Base-by-base conservation (phyloP, 495 filamentous ascomycete genomes). In the Corynascus novoguineensis region DNA sequence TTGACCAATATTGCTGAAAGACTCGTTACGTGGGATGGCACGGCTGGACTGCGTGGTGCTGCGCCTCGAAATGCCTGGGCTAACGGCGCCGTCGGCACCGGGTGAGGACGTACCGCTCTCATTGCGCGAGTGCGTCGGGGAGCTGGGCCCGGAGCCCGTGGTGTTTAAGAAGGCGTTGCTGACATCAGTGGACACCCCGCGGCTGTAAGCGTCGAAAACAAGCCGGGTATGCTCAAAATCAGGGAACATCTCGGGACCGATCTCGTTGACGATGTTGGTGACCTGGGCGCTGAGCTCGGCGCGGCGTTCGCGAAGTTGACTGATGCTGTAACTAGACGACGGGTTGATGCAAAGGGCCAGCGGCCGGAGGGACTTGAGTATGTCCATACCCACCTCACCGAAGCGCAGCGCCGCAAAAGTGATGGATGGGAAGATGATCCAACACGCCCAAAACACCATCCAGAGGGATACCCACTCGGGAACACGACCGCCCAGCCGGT, bases 361-460 rank as follows among this genome's bases (percentile, higher is more conserved):
- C 1, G 93, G 93, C 1, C 88, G 82, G 12, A 99, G 83, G 0
- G 93, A 97, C 72, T 97, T 99, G 73, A 90, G 60, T 46, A 99
- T 97, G 65, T 99, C 93, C 92, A 99, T 97, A 29, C 91, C 93
- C 48, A 92, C 84, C 70, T 99, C 93, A 41, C 93, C 93, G 64
- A 97, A 95, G 5, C 93, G 87, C 32, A 99, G 85, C 9, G 95
- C 91, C 3, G 90, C 92, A 67, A 95, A 97, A 4, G 90, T 96
- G 70, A 96, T 87, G 22, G 84, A 78, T 1, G 90, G 90, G 75
- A 95, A 97, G 59, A 95, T 71, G 34, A 90, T 73, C 75, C 89
- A 84, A 19, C 85, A 85, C 34, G 83, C 78, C 1, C 88, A 64
- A 32, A 88, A 79, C 31, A 95, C 80, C n/a, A 80, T 63, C 83